Percentiles rank a stretch among this genome's conserved stretches.
Evolutionary conservation across 495 filamentous ascomycete species (phyloP).

Genomic region (Podospora comata): DNA sequence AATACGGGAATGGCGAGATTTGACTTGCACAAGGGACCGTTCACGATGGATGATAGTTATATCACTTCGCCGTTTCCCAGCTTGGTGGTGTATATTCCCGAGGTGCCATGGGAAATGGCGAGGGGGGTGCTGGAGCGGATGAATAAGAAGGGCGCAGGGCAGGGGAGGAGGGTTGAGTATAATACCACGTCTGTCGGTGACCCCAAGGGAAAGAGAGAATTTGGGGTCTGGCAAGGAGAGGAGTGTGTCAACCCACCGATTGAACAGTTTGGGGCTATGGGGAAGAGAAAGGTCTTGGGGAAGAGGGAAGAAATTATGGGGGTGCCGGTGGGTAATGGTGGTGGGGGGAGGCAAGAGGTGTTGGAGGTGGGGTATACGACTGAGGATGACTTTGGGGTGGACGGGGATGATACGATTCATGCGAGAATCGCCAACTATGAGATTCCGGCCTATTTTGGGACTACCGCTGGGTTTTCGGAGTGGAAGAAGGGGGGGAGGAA

Average conservation of each 20-base stretch:
- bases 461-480: constrained; percentile 1
- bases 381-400: constrained; percentile 63
- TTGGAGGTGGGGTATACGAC: constrained; percentile 70
- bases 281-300: neutral
- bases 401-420: constrained; percentile 78
- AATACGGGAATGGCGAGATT: constrained; percentile 83
- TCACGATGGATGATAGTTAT: constrained; percentile 75
- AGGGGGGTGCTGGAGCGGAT: constrained; percentile 3
- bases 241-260: neutral
- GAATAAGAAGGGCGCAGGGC: neutral
- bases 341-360: constrained; percentile 17
- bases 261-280: neutral
- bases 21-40: constrained; percentile 77
- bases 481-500: neutral
- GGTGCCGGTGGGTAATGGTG: neutral
- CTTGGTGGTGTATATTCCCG: neutral
- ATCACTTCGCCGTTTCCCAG: constrained; percentile 67
- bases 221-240: neutral
- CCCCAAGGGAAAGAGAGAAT: neutral
- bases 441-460: constrained; percentile 3
- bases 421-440: neutral
- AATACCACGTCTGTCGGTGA: neutral
- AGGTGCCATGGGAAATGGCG: neutral
- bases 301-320: neutral
- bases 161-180: constrained; percentile 1